Evolutionary conservation across 177 flowering plant species (phyloP).

Genomic region (Tripterygium wilfordii): DNA sequence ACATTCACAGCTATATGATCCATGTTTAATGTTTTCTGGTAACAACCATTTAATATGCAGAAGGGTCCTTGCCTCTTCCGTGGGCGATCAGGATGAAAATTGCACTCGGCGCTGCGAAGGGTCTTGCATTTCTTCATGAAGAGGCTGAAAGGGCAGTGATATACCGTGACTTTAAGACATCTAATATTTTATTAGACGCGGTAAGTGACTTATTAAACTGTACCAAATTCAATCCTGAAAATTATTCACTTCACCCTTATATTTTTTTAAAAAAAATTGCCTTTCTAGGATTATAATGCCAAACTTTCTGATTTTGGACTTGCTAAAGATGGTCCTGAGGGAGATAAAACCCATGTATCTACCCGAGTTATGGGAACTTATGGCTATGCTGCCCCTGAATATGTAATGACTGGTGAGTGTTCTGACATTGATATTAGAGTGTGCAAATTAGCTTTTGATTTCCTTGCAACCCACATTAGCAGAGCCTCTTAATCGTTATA

Average conservation of each 20-base stretch:
- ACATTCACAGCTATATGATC: not conserved
- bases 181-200: conserved; percentile 68
- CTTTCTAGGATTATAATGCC: conserved; percentile 63
- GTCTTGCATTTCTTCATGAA: conserved; percentile 72
- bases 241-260: not conserved
- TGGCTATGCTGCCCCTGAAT: conserved; percentile 80
- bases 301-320: conserved; percentile 79
- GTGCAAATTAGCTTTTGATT: not conserved
- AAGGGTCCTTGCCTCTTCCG: conserved; percentile 74
- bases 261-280: not conserved
- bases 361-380: conserved; percentile 80
- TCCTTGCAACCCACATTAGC: too few species aligned
- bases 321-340: conserved; percentile 75
- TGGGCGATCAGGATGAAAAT: conserved; percentile 74
- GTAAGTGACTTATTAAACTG: conserved; percentile 26
- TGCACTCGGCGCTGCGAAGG: conserved; percentile 73
- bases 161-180: conserved; percentile 71
- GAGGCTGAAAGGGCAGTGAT: conserved; percentile 66
- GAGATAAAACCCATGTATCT: conserved; percentile 69
- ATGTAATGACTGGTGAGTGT: conserved; percentile 72
- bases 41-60: conserved; percentile 25
- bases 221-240: not conserved
- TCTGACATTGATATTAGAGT: too few species aligned
- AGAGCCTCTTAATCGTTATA: too few species aligned
- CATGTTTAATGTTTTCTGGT: conserved; percentile 9